Conservation (phyloP, 1,284 basidiomycete species). For the Trametes sp. region DNA sequence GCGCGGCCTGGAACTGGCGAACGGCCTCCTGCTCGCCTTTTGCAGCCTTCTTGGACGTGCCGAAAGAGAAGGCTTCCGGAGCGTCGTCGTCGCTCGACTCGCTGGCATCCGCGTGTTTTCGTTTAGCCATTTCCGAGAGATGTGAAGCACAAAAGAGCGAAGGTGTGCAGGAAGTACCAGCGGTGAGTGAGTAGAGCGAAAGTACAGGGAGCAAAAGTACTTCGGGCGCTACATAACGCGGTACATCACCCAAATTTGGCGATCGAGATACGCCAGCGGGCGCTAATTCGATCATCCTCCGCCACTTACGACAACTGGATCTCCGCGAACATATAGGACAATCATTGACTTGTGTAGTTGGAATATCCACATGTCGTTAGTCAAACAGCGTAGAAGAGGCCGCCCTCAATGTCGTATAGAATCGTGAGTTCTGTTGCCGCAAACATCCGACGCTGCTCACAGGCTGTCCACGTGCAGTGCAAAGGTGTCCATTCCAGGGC, state of each 20-base stretch:
- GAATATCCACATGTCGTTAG: neutral
- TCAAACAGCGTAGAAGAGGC: neutral
- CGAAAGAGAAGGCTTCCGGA: conserved; percentile 44
- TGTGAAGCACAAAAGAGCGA: neutral
- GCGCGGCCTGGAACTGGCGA: conserved; percentile 35
- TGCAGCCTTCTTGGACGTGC: conserved; percentile 38
- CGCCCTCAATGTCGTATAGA: neutral
- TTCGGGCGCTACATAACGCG: neutral
- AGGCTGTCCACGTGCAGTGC: conserved; percentile 11
- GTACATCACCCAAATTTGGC: conserved; percentile 1
- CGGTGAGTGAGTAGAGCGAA: neutral
- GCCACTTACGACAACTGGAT: conserved; percentile 1
- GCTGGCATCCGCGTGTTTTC: conserved; percentile 1
- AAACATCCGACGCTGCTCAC: conserved; percentile 2
- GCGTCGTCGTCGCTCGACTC: conserved; percentile 37
- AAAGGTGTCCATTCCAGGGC: conserved; percentile 16
- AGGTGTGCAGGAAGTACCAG: neutral
- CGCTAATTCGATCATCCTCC: neutral
- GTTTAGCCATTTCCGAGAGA: conserved; percentile 5
- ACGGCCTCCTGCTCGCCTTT: conserved; percentile 36
- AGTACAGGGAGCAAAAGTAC: too few species aligned
- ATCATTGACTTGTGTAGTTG: too few species aligned
- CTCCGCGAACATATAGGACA: neutral
- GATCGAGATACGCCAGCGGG: neutral
- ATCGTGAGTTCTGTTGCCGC: neutral